Percentiles rank a stretch among this genome's conserved stretches.
phyloP scores from a whole-genome alignment of 257 asterid species.

The Salvia splendens region DNA sequence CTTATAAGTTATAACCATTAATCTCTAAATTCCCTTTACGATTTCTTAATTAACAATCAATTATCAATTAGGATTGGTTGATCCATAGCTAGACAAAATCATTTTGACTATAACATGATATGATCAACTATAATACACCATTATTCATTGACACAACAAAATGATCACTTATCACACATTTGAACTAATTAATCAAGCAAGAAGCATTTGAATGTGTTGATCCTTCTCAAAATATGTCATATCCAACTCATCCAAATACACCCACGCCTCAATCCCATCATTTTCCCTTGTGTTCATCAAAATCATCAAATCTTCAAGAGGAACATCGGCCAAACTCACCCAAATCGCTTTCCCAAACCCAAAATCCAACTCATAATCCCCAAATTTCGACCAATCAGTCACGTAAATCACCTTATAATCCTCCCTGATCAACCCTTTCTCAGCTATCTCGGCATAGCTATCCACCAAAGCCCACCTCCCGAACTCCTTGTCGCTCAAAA shows the following conservation, averaged over 20 bases:
- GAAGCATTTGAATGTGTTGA: not conserved
- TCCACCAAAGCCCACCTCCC: constrained; percentile 30
- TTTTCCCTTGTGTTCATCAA: constrained; percentile 39
- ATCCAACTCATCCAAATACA: constrained; percentile 36
- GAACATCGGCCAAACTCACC: constrained; percentile 35
- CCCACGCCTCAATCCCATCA: constrained; percentile 46
- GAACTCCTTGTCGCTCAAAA: constrained; percentile 11
- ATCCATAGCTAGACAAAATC: no score
- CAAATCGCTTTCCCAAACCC: constrained; percentile 41
- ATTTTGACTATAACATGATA: no score
- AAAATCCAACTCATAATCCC: constrained; percentile 37
- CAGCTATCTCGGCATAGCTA: not conserved
- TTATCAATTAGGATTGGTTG: no score
- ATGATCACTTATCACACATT: no score
- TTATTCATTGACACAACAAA: no score
- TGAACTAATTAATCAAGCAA: not conserved
- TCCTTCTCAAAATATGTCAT: constrained; percentile 26
- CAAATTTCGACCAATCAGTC: constrained; percentile 40
- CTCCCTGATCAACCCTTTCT: not conserved
- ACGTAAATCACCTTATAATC: constrained; percentile 27
- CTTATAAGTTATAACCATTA: no score
- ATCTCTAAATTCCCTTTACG: no score
- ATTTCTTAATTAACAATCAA: no score
- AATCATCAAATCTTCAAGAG: constrained; percentile 26
- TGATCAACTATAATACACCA: no score